phyloP scores from a whole-genome alignment of 371 early-diverging fungal genomes.

The Sporodiniella umbellata region DNA sequence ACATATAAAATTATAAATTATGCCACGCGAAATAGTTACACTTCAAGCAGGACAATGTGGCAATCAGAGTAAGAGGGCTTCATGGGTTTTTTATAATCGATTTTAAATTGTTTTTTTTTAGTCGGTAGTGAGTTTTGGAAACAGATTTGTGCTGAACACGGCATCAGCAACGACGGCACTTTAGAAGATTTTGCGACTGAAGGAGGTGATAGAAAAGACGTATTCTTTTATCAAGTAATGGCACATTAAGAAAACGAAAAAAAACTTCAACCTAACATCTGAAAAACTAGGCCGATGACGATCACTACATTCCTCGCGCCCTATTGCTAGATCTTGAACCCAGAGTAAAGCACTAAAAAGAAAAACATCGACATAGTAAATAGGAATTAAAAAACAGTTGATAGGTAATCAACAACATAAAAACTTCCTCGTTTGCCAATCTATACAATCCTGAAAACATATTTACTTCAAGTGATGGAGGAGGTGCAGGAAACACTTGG shows the following conservation, averaged over 20 bases:
- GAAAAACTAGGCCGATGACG: constrained; percentile 79
- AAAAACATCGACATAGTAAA: background rate
- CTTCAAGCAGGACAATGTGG: constrained; percentile 97
- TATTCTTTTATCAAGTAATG: constrained; percentile 96
- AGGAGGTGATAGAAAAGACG: constrained; percentile 95
- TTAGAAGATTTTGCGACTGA: constrained; percentile 86
- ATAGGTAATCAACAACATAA: constrained; percentile 73
- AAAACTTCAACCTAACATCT: background rate
- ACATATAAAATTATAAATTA: constrained; percentile 7
- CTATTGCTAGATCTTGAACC: constrained; percentile 93
- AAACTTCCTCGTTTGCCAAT: constrained; percentile 68
- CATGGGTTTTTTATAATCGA: too few relatives aligned
- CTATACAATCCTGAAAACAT: constrained; percentile 93
- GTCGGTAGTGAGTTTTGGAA: constrained; percentile 95
- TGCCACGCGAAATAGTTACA: constrained; percentile 92
- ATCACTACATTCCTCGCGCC: constrained; percentile 92
- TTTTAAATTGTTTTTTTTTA: constrained; percentile 15
- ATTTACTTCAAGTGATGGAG: constrained; percentile 84
- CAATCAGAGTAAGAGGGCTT: constrained; percentile 96
- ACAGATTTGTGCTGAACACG: constrained; percentile 89
- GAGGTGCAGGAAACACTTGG: constrained; percentile 98
- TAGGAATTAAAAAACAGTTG: background rate
- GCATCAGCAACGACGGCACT: constrained; percentile 80
- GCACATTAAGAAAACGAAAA: background rate
- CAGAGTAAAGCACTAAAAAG: constrained; percentile 56